Percentiles rank a stretch among this genome's conserved stretches.
Evolutionary conservation across 768 basidiomycete genomes (phyloP).

Genomic region (Suillus alpinus): DNA sequence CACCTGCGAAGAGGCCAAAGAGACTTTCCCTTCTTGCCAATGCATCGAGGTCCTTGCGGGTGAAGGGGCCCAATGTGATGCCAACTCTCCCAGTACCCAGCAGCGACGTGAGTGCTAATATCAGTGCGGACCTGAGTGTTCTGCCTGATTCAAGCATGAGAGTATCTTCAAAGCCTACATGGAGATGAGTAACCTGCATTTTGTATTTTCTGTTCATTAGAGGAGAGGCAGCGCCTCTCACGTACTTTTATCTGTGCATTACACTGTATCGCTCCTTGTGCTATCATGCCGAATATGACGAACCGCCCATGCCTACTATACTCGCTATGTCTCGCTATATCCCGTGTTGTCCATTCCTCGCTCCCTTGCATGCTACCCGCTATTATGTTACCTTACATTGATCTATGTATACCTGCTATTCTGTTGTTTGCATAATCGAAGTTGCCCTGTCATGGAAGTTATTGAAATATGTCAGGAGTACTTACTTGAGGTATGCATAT

Average conservation of each 20-base stretch:
- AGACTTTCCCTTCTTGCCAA: conserved; percentile 52
- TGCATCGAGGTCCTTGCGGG: conserved; percentile 33
- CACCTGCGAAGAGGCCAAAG: conserved; percentile 60
- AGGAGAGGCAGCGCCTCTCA: conserved; percentile 12
- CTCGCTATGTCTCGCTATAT: conserved; percentile 18
- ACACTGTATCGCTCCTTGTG: background rate
- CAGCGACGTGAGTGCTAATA: conserved; percentile 41
- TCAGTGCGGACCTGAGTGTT: conserved; percentile 36
- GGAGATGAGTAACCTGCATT: conserved; percentile 43
- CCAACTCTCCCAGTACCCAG: conserved; percentile 32
- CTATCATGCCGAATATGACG: background rate
- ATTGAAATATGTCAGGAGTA: background rate
- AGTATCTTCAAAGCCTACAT: conserved; percentile 47
- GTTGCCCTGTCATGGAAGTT: background rate
- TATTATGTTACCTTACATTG: conserved; percentile 23
- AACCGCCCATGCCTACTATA: conserved; percentile 5
- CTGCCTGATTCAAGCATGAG: conserved; percentile 38
- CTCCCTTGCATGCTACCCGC: conserved; percentile 19
- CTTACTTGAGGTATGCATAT: background rate
- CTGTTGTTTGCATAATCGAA: conserved; percentile 14
- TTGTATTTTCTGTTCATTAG: conserved; percentile 10
- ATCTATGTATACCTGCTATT: conserved; percentile 22
- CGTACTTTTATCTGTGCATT: conserved; percentile 15
- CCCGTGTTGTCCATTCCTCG: conserved; percentile 12
- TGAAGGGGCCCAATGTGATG: conserved; percentile 31